Evolutionary conservation across 306 rosid genomes (phyloP).

Genomic region (Rosa multiflora): DNA sequence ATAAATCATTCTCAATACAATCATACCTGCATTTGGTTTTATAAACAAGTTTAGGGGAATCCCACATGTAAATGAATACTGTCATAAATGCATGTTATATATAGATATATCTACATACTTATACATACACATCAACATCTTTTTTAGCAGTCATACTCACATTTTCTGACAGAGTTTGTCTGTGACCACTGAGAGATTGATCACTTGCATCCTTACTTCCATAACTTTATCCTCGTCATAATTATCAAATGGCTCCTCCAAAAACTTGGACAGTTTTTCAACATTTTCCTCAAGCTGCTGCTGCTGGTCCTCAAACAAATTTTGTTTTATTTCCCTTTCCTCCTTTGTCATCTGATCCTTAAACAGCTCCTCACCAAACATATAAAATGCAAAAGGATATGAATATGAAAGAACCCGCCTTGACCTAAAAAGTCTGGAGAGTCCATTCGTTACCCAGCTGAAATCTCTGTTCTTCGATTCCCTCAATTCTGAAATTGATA

Average conservation of each 20-base stretch:
- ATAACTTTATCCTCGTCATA: conserved; percentile 56
- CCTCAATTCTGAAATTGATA: conserved; percentile 63
- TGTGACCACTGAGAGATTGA: conserved; percentile 57
- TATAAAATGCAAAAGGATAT: conserved; percentile 94
- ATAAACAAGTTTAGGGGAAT: conserved; percentile 12
- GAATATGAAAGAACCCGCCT: conserved; percentile 96
- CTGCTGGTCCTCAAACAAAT: conserved; percentile 97
- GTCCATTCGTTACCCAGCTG: conserved; percentile 85
- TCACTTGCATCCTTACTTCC: conserved; percentile 73
- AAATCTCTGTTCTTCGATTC: conserved; percentile 66
- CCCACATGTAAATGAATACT: background rate
- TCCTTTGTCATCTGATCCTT: conserved; percentile 69
- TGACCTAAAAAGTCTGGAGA: conserved; percentile 80
- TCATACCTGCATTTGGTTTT: conserved; percentile 70
- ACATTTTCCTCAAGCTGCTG: conserved; percentile 95
- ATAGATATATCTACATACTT: background rate
- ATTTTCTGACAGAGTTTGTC: conserved; percentile 75
- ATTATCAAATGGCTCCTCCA: conserved; percentile 77
- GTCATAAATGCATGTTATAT: background rate
- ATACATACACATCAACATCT: background rate
- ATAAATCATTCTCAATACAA: conserved; percentile 82
- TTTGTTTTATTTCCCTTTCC: conserved; percentile 73
- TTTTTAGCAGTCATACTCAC: conserved; percentile 44
- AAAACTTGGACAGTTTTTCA: conserved; percentile 76
- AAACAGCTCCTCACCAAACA: conserved; percentile 95